Base-by-base conservation (phyloP, 305 asterid genomes). In the Caryopteris hybrid region DNA sequence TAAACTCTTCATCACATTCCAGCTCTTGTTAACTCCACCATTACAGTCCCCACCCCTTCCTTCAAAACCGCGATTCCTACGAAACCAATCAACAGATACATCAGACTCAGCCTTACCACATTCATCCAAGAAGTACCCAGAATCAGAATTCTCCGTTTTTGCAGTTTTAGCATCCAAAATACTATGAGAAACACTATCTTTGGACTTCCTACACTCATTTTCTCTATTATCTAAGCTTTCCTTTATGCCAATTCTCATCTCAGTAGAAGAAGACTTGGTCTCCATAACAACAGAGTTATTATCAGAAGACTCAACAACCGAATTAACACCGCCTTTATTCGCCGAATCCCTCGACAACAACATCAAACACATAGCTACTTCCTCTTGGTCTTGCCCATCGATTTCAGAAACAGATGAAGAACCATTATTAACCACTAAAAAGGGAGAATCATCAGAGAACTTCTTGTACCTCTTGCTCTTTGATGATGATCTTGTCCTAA, bases 101-200 rank as follows among this genome's bases (percentile, higher is more conserved):
- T 85, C 91, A 0, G 97, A 92, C 64, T 89, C 98, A 41, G 73
- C 83, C 74, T 80, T 83, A 22, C 62, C 78, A 79, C 76, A 72
- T 66, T 88, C 98, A 69, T 78, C 93, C 83, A 92, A 79, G 80
- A 86, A 90, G 76, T 92, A 92, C 33, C 82, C 98, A 12, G 98
- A 92, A 80, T 88, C 98, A 18, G 96, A 92, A 68, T 81, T 74
- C 68, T 80, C 92, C 61, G 59, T 57, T 55, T 78, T 64, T 17
- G 70, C 81, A 47, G 76, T 53, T 45, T 77, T 84, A 38, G 6
- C 77, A 21, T 74, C 80, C 66, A 76, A 74, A 56, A 21, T 64
- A 70, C 65, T 58, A 25, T 65, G 78, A 34, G 74, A 72, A 52
- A 21, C 64, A 69, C 62, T 58, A 25, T 63, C 79, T 38, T 77